A percentile compares a stretch with the other conserved stretches of the same genome.
These are phyloP conservation scores for Solanum sejunctum DNA, from an alignment of 257 asterid genomes.

Conservation along the genomic window DNA sequence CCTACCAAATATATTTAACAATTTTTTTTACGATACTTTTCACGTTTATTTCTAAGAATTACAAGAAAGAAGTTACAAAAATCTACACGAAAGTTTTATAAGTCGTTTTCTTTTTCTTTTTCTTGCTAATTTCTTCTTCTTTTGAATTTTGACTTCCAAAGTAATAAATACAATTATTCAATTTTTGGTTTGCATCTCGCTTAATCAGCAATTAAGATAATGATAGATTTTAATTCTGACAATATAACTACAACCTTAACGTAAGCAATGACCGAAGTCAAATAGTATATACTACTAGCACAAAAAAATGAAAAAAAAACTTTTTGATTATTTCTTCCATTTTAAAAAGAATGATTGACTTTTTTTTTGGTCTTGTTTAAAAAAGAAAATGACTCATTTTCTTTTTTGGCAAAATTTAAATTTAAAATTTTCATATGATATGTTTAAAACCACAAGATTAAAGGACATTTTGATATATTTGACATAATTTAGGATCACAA, in stretches of 20 bases:
- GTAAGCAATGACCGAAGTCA: background rate
- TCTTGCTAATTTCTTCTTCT: background rate
- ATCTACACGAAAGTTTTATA: background rate
- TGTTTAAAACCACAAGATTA: too few relatives aligned
- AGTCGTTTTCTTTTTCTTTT: background rate
- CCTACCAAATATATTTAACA: too few relatives aligned
- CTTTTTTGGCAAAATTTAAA: too few relatives aligned
- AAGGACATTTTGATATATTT: too few relatives aligned
- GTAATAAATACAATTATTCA: background rate
- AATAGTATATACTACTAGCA: background rate
- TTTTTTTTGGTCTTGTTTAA: too few relatives aligned
- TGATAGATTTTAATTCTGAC: background rate
- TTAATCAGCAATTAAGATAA: background rate
- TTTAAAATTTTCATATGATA: too few relatives aligned
- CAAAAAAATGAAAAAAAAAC: too few relatives aligned
- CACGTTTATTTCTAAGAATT: background rate
- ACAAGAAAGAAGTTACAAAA: background rate
- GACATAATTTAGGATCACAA: too few relatives aligned
- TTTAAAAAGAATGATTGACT: too few relatives aligned
- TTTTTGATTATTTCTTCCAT: too few relatives aligned
- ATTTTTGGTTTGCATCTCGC: background rate
- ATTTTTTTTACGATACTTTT: background rate
- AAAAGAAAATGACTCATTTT: too few relatives aligned
- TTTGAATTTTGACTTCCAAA: background rate
- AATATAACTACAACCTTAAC: background rate